Evolutionary conservation across 2,329 filamentous ascomycete species (phyloP), one percentile per base, ranked within the genome.

Genomic region (Fonsecaea pugnacius): DNA sequence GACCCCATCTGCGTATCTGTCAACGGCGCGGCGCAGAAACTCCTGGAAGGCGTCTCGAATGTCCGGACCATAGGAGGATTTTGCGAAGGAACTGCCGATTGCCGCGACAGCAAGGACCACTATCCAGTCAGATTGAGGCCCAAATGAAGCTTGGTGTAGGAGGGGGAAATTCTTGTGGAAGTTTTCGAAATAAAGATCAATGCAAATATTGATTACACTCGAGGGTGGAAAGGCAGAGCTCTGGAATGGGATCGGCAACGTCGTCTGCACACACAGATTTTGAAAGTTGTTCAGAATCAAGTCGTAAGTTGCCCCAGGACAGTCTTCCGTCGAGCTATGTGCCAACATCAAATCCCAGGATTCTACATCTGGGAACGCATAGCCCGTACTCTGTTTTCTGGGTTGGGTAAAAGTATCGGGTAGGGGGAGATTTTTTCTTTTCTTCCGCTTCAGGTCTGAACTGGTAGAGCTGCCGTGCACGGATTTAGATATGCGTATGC

Each of bases 141-240:
- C 68, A 61, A 80, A 78, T 5, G 75, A 76, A 46, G 75, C 64
- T 50, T 70, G 66, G 65, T 80, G 78, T 36, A 79, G 65, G 32
- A 80, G 74, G 6, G 79, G 79, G 55, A 79, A 77, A 54, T 75
- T 73, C 2, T 74, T 68, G 48, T 79, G 76, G 35, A 79, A 80
- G 50, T 74, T 73, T 43, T 74, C 71, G 27, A 78, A 75, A 67
- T 77, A 81, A 24, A 72, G 70, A n/a, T 63, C 51, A 51, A 80
- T 66, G 48, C 76, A 78, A 21, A 58, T 61, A 24, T 71, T 74
- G 58, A 78, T 63, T 9, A 67, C 52, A 21, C 72, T 63, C 16
- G 64, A 60, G 8, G 58, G 61, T 2, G 75, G 77, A 24, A 78
- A 78, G 33, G 57, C 61, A 3, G 70, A 67, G 0, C 73, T 70